Evolutionary conservation across 75 land plant genomes (phyloP).

Genomic region (Adiantum capillusveneris): DNA sequence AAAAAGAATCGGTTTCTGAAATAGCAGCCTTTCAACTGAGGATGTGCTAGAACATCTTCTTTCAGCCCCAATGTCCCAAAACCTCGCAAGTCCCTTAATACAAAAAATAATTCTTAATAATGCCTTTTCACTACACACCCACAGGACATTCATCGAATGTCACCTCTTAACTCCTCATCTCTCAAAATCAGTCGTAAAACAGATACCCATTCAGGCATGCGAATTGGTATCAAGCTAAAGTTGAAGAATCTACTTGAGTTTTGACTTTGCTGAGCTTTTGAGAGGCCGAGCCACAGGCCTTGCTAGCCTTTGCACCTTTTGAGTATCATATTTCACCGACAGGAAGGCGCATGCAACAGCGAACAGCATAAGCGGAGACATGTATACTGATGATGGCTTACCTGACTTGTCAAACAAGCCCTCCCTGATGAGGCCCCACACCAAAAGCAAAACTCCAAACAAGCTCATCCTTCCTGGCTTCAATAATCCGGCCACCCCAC

Average conservation of each 20-base stretch:
- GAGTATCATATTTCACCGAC: conserved; percentile 63
- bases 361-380: conserved; percentile 65
- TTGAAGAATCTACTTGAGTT: conserved; percentile 61
- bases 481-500: conserved; percentile 57
- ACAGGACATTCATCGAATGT: no score
- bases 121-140: no score
- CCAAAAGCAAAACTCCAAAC: conserved; percentile 79
- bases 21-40: no score
- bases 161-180: no score
- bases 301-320: conserved; percentile 45
- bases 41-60: no score
- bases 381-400: conserved; percentile 45
- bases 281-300: conserved; percentile 65
- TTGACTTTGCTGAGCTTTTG: conserved; percentile 69
- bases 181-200: no score
- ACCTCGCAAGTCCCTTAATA: no score
- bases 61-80: no score
- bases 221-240: no score
- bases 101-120: no score
- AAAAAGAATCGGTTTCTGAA: no score
- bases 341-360: conserved; percentile 62
- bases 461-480: conserved; percentile 95
- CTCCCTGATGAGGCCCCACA: conserved; percentile 92
- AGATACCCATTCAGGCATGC: no score
- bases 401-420: conserved; percentile 54